These are phyloP conservation scores for Colletotrichum sp. DNA, from an alignment of 2,329 filamentous ascomycete genomes.

Conservation along the genomic window DNA sequence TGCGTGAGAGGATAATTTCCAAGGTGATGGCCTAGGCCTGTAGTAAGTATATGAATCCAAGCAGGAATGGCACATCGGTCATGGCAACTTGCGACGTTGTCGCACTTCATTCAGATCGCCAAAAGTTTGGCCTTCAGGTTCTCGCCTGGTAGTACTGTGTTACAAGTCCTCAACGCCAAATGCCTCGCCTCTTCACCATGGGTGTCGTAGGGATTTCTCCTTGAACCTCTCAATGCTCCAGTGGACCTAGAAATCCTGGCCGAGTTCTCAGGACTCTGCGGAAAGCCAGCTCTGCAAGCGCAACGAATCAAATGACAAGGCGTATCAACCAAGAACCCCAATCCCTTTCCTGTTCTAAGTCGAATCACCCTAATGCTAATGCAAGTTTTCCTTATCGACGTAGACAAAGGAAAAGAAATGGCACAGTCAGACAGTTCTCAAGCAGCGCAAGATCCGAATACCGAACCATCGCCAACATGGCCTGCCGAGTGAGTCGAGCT, in stretches of 20 bases:
- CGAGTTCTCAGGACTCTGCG: neutral
- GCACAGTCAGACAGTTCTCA: neutral
- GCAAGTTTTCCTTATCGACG: neutral
- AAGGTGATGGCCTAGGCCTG: neutral
- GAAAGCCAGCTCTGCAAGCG: neutral
- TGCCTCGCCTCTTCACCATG: neutral
- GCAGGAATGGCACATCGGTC: neutral
- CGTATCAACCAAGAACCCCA: neutral
- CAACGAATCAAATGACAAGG: neutral
- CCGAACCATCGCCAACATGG: neutral
- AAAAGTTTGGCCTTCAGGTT: neutral
- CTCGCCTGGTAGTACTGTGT: constrained; percentile 7
- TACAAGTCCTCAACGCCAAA: constrained; percentile 10
- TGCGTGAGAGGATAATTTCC: neutral
- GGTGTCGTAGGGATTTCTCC: neutral
- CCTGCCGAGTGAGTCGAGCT: neutral
- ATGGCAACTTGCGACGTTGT: neutral
- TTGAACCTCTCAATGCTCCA: neutral
- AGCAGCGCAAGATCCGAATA: neutral
- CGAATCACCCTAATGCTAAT: constrained; percentile 1
- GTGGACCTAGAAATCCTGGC: neutral
- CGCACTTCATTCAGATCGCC: neutral
- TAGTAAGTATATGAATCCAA: neutral
- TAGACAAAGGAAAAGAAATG: constrained; percentile 6
- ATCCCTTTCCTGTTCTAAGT: neutral